phyloP scores from a whole-genome alignment of 257 asterid species.

The Solanum clarkiae region DNA sequence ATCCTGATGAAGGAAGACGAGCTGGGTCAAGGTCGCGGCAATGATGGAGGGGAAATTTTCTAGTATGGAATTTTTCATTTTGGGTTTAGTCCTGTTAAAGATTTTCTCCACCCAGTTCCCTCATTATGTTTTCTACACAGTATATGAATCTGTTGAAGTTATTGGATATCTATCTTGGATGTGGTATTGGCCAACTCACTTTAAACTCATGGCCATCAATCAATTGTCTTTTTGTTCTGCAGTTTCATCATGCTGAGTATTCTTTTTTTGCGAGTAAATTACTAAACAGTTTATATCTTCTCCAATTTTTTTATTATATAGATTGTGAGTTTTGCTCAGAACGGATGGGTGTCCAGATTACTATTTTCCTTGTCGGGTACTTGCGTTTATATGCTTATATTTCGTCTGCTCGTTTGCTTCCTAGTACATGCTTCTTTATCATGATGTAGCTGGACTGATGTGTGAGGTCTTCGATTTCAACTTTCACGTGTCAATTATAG shows the following conservation, averaged over 20 bases:
- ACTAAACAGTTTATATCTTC: neutral
- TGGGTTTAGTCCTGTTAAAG: neutral
- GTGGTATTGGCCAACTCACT: neutral
- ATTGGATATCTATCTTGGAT: neutral
- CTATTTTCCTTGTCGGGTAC: neutral
- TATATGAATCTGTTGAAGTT: neutral
- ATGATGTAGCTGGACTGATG: neutral
- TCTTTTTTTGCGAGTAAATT: neutral
- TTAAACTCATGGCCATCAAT: neutral
- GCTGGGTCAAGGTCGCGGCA: conserved; percentile 59
- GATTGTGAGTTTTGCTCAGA: neutral
- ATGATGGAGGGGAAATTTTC: neutral
- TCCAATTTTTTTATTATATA: neutral
- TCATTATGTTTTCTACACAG: neutral
- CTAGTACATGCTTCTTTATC: neutral
- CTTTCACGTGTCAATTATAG: neutral
- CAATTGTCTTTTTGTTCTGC: neutral
- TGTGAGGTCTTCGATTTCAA: neutral
- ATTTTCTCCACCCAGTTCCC: neutral
- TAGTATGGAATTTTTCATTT: neutral
- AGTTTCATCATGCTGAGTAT: neutral
- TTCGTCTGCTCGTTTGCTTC: neutral
- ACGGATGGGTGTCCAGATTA: neutral
- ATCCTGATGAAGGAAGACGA: conserved; percentile 58
- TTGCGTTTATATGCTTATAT: neutral